Conservation (phyloP, 129 eudicot species). For the Oenanthe sinensis region DNA sequence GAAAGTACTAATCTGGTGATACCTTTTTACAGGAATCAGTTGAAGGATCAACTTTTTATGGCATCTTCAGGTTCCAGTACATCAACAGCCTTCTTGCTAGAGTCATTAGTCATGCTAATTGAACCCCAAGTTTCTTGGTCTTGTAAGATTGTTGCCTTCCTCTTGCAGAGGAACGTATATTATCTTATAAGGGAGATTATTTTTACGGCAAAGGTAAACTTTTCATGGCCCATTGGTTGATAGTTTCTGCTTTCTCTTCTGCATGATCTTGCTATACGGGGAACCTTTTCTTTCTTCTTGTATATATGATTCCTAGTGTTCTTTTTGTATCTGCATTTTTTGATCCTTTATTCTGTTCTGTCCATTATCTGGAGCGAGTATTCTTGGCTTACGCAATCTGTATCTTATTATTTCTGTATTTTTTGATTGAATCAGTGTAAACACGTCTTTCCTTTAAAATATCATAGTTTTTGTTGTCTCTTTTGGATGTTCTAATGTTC, state of each 20-base stretch:
- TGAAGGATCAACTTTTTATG: slow-evolving; percentile 46
- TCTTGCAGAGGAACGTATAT: slow-evolving; percentile 48
- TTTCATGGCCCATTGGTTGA: neutral
- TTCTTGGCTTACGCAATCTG: neutral
- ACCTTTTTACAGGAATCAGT: slow-evolving; percentile 35
- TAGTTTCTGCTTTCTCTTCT: neutral
- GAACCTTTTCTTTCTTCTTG: neutral
- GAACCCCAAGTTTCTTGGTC: slow-evolving; percentile 85
- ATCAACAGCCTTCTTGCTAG: slow-evolving; percentile 48
- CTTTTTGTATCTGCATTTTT: neutral
- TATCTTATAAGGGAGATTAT: slow-evolving; percentile 55
- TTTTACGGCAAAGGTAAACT: slow-evolving; percentile 52
- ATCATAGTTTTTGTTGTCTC: neutral
- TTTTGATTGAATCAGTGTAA: neutral
- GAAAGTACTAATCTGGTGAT: neutral
- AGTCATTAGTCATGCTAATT: slow-evolving; percentile 47
- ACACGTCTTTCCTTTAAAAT: neutral
- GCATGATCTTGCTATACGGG: neutral
- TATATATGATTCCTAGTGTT: neutral
- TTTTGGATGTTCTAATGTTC: neutral
- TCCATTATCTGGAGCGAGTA: neutral
- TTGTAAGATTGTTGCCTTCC: slow-evolving; percentile 55
- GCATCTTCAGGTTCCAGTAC: slow-evolving; percentile 33
- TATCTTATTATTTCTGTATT: neutral
- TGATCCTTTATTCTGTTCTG: neutral